These are phyloP conservation scores for Rutstroemia sp. DNA, from an alignment of 2,329 filamentous ascomycete species.

Conservation along the genomic window DNA sequence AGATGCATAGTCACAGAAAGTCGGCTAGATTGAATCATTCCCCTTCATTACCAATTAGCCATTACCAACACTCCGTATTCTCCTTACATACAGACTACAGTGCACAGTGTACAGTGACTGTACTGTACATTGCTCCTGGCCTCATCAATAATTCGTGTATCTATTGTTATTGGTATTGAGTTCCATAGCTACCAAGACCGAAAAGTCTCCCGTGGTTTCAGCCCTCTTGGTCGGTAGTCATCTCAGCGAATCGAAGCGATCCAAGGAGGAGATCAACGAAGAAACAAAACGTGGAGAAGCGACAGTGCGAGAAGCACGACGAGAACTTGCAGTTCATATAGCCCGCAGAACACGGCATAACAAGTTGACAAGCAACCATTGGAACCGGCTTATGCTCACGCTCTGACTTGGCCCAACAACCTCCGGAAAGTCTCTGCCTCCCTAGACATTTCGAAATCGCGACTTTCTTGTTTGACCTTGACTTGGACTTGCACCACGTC, in stretches of 20 bases:
- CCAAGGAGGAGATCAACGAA: not conserved
- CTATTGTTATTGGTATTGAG: conserved; percentile 3
- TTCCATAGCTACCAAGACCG: not conserved
- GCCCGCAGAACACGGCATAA: not conserved
- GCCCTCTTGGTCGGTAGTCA: conserved; percentile 1
- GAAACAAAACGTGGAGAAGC: not conserved
- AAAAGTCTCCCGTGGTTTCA: conserved; percentile 8
- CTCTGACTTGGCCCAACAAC: no score
- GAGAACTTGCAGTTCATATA: no score
- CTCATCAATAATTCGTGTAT: not conserved
- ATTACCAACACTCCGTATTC: not conserved
- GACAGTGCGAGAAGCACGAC: not conserved
- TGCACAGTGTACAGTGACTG: not conserved
- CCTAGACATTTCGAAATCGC: not conserved
- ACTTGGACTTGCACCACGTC: not conserved
- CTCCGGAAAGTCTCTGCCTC: not conserved
- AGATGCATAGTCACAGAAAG: not conserved
- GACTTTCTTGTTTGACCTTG: not conserved
- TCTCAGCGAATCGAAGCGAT: not conserved
- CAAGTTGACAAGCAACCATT: not conserved
- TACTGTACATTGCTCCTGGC: not conserved
- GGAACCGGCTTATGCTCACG: conserved; percentile 4
- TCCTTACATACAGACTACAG: not conserved
- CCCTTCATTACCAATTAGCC: not conserved
- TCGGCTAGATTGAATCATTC: not conserved